Evolutionary conservation across 2,329 filamentous ascomycete species (phyloP).

Genomic region (Xylariaceae sp.): DNA sequence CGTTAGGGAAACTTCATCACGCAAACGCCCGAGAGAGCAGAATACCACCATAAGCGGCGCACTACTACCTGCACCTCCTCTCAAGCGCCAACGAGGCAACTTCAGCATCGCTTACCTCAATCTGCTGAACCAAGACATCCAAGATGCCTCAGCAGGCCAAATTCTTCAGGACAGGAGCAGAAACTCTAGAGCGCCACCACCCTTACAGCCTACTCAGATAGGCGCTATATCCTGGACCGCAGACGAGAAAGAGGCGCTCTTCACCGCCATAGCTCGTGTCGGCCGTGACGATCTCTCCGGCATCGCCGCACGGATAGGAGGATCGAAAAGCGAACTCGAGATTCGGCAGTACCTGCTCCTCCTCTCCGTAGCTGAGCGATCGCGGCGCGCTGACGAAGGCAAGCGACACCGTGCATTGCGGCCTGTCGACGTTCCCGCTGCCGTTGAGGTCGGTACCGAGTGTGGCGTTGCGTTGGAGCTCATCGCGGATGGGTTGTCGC

Average conservation of each 20-base stretch:
- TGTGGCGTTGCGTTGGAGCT: conserved; percentile 64
- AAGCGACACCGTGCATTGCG: conserved; percentile 34
- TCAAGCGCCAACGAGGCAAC: conserved; percentile 43
- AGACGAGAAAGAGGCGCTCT: conserved; percentile 68
- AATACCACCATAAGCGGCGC: conserved; percentile 20
- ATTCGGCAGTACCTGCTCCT: conserved; percentile 65
- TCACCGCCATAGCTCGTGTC: conserved; percentile 58
- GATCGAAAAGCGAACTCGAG: conserved; percentile 71
- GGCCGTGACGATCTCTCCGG: conserved; percentile 59
- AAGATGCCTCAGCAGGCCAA: conserved; percentile 44
- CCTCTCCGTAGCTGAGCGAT: conserved; percentile 49
- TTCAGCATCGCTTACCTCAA: conserved; percentile 47
- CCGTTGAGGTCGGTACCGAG: conserved; percentile 64
- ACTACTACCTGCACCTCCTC: conserved; percentile 29
- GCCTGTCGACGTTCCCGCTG: conserved; percentile 62
- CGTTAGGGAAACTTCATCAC: too few species aligned
- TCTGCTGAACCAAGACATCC: conserved; percentile 55
- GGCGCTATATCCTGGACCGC: conserved; percentile 68
- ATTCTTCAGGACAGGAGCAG: conserved; percentile 28
- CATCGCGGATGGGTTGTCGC: conserved; percentile 62
- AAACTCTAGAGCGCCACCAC: too few species aligned
- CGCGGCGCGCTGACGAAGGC: conserved; percentile 34
- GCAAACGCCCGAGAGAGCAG: conserved; percentile 13
- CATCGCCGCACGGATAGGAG: conserved; percentile 57
- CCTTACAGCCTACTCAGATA: conserved; percentile 51